Conservation (phyloP, 2,329 filamentous ascomycete genomes). For the Talaromyces sp. region DNA sequence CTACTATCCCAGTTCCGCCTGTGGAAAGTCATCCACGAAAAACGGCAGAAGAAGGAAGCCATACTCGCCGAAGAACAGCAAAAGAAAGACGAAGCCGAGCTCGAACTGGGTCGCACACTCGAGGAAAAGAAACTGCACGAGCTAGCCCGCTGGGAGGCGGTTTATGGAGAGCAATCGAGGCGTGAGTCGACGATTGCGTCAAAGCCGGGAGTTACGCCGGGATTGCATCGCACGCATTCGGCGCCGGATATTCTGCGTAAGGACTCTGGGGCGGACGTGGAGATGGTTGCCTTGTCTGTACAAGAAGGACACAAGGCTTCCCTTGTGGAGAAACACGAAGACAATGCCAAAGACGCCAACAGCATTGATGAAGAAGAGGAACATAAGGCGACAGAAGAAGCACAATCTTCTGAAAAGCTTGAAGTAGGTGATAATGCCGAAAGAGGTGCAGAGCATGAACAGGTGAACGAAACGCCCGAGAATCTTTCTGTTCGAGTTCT, state of each 20-base stretch:
- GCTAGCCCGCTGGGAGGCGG: constrained; percentile 64
- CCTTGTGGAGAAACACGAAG: neutral
- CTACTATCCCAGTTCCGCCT: constrained; percentile 79
- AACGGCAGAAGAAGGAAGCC: constrained; percentile 42
- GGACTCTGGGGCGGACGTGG: neutral
- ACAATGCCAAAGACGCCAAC: neutral
- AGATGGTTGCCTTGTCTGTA: constrained; percentile 1
- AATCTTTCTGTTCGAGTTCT: neutral
- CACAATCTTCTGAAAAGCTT: neutral
- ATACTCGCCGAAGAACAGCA: constrained; percentile 50
- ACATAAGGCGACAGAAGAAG: neutral
- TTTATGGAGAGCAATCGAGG: constrained; percentile 57
- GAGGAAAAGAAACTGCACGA: constrained; percentile 42
- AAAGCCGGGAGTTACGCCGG: neutral
- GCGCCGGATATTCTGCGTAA: neutral
- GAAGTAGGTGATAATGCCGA: neutral
- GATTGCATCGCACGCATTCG: neutral
- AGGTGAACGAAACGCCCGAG: neutral
- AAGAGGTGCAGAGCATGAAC: neutral
- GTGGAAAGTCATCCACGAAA: constrained; percentile 69
- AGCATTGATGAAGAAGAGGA: neutral
- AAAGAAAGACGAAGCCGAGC: constrained; percentile 59
- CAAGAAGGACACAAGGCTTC: neutral
- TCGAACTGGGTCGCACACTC: constrained; percentile 59
- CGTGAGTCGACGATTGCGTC: neutral